Evolutionary conservation across 2,329 filamentous ascomycete genomes (phyloP).

Genomic region (Paecilomyces dactylethromorphus): DNA sequence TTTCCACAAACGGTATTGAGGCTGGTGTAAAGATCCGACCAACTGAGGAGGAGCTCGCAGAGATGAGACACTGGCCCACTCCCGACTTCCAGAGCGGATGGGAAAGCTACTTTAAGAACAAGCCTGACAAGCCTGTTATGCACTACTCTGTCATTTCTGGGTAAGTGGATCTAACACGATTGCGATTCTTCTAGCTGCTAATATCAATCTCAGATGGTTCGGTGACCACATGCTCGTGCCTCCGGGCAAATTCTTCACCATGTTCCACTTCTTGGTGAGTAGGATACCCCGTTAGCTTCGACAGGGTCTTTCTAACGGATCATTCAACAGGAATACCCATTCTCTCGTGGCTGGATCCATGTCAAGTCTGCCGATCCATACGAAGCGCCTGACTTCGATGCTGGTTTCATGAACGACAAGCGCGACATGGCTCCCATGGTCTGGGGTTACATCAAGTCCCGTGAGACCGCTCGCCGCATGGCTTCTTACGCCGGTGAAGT

Average conservation of each 20-base stretch:
- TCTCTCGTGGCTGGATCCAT: slow-evolving; percentile 65
- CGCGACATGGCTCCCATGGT: slow-evolving; percentile 80
- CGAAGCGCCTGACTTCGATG: slow-evolving; percentile 69
- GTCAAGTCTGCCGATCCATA: slow-evolving; percentile 68
- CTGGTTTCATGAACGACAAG: slow-evolving; percentile 80
- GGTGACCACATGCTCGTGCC: slow-evolving; percentile 55
- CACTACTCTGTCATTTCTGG: slow-evolving; percentile 73
- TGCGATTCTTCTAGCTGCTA: background rate
- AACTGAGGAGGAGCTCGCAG: slow-evolving; percentile 58
- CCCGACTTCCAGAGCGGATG: slow-evolving; percentile 68
- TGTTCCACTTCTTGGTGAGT: slow-evolving; percentile 66
- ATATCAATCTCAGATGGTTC: slow-evolving; percentile 25
- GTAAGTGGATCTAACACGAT: slow-evolving; percentile 15
- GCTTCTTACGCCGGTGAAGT: slow-evolving; percentile 71
- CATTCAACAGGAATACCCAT: slow-evolving; percentile 55
- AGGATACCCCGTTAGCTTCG: background rate
- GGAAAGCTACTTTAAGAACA: slow-evolving; percentile 78
- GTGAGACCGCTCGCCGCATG: slow-evolving; percentile 73
- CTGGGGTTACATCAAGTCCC: slow-evolving; percentile 77
- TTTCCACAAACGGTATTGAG: slow-evolving; percentile 73
- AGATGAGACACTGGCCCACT: slow-evolving; percentile 67
- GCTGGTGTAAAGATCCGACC: slow-evolving; percentile 73
- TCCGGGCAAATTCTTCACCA: slow-evolving; percentile 72
- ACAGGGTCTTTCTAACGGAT: background rate
- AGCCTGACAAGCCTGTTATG: slow-evolving; percentile 82